Evolutionary conservation across 2,329 filamentous ascomycete species (phyloP), one percentile per base, ranked within the genome.

Genomic region (Phyllosticta paracitricarpa): DNA sequence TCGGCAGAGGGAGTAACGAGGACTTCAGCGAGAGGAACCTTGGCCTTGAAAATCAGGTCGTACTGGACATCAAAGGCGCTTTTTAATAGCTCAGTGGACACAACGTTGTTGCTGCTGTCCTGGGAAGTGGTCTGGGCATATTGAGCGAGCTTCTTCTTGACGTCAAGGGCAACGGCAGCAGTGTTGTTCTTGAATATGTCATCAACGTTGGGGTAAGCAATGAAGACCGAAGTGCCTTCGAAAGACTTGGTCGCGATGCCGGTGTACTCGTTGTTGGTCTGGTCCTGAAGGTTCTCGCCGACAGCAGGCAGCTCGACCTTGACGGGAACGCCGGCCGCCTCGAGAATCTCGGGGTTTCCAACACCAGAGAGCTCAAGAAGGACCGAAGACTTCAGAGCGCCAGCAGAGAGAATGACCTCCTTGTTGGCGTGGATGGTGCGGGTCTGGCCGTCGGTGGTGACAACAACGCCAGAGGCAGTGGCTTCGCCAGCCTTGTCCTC

Each of bases 11-110:
- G 71, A 0, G 71, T 68, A 65, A 77, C 76, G 54, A 83, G 67
- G 0, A 79, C 70, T 66, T 83, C 81, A 0, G 73, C 76, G 2
- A 81, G 68, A 0, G 81, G 57, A 24, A 59, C 61, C 54, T 48
- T 51, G 25, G 60, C 58, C 26, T 65, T 65, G 78, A 0, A 80
- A 54, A 59, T 59, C 12, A 65, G 62, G 63, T 65, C 35, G 54
- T 62, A 24, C 60, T 64, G 59, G 33, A 66, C 61, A 4, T 60
- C 54, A 30, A 65, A 57, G 61, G 62, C 63, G 58, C 72, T 12
- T 64, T 64, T 8, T 33, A 58, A 10, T 10, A 24, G 24, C 5
- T 33, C 60, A 25, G 25, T 56, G 17, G 28, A 17, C 12, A 58
- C 53, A 51, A 56, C 60, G 54, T 54, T 40, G 51, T 58, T 55